phyloP scores from a whole-genome alignment of 2,329 filamentous ascomycete species.

The Rhexocercosporidium sp. region DNA sequence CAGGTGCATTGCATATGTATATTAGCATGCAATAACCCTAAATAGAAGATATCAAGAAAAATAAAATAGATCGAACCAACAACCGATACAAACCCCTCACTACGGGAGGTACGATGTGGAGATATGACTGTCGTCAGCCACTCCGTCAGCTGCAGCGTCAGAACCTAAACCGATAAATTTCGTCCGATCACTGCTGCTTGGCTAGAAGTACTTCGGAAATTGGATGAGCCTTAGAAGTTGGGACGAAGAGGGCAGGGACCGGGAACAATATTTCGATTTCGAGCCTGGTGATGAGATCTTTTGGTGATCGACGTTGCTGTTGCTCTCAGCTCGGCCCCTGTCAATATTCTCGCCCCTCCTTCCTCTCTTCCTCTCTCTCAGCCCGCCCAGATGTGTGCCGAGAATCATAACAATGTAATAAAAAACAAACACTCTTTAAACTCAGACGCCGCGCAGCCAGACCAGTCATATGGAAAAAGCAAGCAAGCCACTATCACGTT shows the following conservation, averaged over 20 bases:
- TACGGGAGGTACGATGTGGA: background rate
- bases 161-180: background rate
- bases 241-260: background rate
- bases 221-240: constrained; percentile 1
- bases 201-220: background rate
- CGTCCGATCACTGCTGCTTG: background rate
- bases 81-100: background rate
- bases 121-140: background rate
- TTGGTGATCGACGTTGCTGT: background rate
- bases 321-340: background rate
- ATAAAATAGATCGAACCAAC: background rate
- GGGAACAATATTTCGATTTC: background rate
- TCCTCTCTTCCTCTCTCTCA: background rate
- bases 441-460: background rate
- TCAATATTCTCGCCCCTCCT: background rate
- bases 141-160: background rate
- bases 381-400: background rate
- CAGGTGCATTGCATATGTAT: constrained; percentile 5
- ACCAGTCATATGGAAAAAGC: background rate
- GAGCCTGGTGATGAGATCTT: background rate
- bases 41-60: background rate
- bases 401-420: background rate
- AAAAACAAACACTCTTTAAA: background rate
- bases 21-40: background rate
- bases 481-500: constrained; percentile 19